Conservation (phyloP, 2,329 filamentous ascomycete genomes). For the Aspergillus sp. region DNA sequence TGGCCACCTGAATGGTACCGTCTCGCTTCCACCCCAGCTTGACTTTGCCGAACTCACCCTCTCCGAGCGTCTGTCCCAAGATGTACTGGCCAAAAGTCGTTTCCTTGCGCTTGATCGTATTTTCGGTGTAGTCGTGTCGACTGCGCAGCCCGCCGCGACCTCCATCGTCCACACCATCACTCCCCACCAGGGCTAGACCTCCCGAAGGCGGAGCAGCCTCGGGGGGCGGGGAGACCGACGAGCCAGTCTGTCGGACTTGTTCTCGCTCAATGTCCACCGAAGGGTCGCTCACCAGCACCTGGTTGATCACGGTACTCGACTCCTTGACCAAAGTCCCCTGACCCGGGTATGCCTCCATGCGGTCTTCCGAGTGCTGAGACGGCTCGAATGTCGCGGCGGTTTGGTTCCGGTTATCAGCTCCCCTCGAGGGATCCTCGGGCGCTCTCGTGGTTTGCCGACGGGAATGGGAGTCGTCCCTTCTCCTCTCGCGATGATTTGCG, state of each 20-base stretch:
- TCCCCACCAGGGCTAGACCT: slow-evolving; percentile 50
- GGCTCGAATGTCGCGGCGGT: slow-evolving; percentile 32
- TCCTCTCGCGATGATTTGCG: slow-evolving; percentile 43
- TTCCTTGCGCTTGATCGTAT: slow-evolving; percentile 68
- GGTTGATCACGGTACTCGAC: slow-evolving; percentile 75
- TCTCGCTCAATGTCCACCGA: slow-evolving; percentile 72
- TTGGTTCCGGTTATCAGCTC: slow-evolving; percentile 39
- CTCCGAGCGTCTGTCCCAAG: slow-evolving; percentile 90
- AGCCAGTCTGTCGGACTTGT: slow-evolving; percentile 66
- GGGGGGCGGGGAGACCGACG: slow-evolving; percentile 45
- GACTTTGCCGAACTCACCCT: slow-evolving; percentile 98
- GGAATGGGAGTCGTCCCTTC: slow-evolving; percentile 39
- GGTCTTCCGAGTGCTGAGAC: slow-evolving; percentile 34
- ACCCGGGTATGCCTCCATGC: slow-evolving; percentile 56
- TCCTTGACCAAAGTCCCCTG: slow-evolving; percentile 67
- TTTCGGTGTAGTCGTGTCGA: slow-evolving; percentile 58
- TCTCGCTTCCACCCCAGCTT: slow-evolving; percentile 98
- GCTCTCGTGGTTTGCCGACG: slow-evolving; percentile 49
- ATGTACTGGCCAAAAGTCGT: slow-evolving; percentile 95
- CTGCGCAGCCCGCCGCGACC: slow-evolving; percentile 37
- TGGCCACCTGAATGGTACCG: slow-evolving; percentile 89
- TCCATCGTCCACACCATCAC: slow-evolving; percentile 50
- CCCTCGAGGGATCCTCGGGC: slow-evolving; percentile 47
- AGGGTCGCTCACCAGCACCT: slow-evolving; percentile 73
- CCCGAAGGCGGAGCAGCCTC: slow-evolving; percentile 45